These are phyloP conservation scores for Candida freyschussii DNA, from an alignment of 1,139 yeast species.

Conservation along the genomic window DNA sequence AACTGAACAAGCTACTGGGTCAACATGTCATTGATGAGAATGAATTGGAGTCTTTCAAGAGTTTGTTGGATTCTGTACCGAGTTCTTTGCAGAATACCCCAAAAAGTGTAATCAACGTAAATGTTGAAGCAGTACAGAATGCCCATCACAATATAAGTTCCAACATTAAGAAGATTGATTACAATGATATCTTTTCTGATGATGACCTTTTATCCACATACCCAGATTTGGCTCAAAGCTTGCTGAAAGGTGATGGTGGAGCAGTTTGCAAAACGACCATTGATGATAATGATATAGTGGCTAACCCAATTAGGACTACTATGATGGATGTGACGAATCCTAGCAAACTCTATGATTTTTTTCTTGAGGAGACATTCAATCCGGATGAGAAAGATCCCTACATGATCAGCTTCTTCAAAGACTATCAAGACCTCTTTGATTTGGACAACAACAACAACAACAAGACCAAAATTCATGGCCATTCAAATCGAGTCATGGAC, in stretches of 20 bases:
- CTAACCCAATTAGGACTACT: too few species aligned
- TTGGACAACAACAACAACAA: neutral
- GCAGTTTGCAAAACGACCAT: too few species aligned
- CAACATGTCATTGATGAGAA: too few species aligned
- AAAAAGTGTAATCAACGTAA: too few species aligned
- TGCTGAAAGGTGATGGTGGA: too few species aligned
- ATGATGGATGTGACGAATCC: constrained; percentile 1
- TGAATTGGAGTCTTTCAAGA: too few species aligned
- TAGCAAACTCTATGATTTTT: neutral
- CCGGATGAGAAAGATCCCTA: constrained; percentile 6
- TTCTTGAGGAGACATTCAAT: constrained; percentile 6
- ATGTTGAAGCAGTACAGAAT: too few species aligned
- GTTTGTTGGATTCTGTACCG: too few species aligned
- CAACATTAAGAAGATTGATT: neutral
- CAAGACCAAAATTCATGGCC: neutral
- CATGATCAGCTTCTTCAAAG: constrained; percentile 4
- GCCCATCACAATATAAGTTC: too few species aligned
- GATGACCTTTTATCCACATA: constrained; percentile 2
- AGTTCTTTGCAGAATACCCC: too few species aligned
- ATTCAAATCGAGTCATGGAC: constrained; percentile 3
- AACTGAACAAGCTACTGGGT: neutral
- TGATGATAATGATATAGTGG: too few species aligned
- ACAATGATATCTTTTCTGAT: neutral
- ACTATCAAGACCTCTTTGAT: constrained; percentile 5
- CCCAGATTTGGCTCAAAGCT: too few species aligned